These are phyloP conservation scores for Microcos paniculata DNA, from an alignment of 345 rosid species.

Conservation along the genomic window DNA sequence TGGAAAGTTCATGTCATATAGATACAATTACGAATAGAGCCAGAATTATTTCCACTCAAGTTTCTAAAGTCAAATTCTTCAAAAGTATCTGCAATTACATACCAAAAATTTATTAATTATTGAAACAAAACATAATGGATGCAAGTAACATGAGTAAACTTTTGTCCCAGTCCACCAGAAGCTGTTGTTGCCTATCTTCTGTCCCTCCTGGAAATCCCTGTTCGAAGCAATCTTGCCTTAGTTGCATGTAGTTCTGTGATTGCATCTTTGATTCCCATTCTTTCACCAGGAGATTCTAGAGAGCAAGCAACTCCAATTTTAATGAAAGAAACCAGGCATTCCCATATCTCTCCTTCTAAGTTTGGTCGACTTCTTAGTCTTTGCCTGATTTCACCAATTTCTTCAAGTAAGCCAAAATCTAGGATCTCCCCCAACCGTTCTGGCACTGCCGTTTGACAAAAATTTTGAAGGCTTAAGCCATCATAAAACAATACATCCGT, in stretches of 20 bases:
- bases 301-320: not conserved
- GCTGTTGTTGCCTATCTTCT: not conserved
- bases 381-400: not conserved
- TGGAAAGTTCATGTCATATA: no score
- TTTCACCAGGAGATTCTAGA: not conserved
- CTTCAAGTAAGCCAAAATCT: not conserved
- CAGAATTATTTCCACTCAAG: no score
- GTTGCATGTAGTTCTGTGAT: not conserved
- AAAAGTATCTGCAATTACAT: no score
- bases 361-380: not conserved
- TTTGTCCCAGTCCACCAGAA: no score
- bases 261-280: not conserved
- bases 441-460: conserved; percentile 6
- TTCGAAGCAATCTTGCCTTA: not conserved
- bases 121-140: no score
- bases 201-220: not conserved
- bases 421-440: conserved; percentile 1
- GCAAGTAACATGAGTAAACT: no score
- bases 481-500: conserved; percentile 20
- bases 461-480: conserved; percentile 15
- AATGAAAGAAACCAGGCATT: not conserved
- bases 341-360: not conserved
- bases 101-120: no score
- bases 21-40: no score
- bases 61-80: no score